Evolutionary conservation across 805 yeast genomes (phyloP).

Genomic region (Starmera amethionina): DNA sequence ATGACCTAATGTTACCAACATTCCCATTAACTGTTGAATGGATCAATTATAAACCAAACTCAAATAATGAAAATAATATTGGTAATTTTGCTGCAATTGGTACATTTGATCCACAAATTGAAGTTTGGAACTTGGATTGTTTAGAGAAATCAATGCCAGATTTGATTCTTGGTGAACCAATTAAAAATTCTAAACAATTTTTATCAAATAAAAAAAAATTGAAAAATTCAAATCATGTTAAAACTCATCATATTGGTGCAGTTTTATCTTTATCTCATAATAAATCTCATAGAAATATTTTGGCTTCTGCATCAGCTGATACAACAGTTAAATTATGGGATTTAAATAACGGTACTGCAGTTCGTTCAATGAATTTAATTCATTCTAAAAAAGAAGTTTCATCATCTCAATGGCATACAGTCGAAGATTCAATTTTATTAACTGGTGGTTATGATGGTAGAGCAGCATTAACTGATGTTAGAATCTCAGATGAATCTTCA

Average conservation of each 20-base stretch:
- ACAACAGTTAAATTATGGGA: conserved; percentile 95
- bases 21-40: conserved; percentile 96
- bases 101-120: conserved; percentile 95
- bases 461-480: conserved; percentile 75
- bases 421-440: conserved; percentile 57
- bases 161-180: conserved; percentile 76
- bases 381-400: conserved; percentile 81
- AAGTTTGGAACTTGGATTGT: conserved; percentile 91
- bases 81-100: conserved; percentile 96
- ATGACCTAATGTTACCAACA: conserved; percentile 93
- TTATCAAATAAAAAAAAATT: conserved; percentile 43
- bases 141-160: conserved; percentile 94
- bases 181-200: conserved; percentile 26
- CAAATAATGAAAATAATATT: conserved; percentile 34
- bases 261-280: conserved; percentile 83
- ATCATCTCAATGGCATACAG: conserved; percentile 75
- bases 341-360: conserved; percentile 62
- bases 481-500: conserved; percentile 51
- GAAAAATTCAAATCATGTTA: conserved; percentile 38
- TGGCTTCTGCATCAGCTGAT: conserved; percentile 94
- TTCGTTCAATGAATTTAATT: conserved; percentile 58
- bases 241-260: conserved; percentile 88
- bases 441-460: conserved; percentile 93
- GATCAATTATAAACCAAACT: conserved; percentile 67
- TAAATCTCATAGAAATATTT: conserved; percentile 66